Conservation (phyloP, 164 flowering plant genomes). For the Nymphaea thermarum region DNA sequence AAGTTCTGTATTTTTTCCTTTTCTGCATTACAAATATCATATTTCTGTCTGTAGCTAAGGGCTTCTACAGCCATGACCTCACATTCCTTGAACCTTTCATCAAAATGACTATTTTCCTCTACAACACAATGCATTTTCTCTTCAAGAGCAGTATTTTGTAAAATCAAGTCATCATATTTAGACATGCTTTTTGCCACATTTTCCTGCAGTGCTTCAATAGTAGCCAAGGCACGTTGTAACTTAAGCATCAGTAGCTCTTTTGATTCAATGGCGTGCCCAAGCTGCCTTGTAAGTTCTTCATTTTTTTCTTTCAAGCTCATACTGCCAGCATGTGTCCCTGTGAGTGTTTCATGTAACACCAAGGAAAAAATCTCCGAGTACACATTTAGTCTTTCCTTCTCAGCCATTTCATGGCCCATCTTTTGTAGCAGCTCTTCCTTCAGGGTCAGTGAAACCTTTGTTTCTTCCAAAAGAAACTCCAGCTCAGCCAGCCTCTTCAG, state of each 20-base stretch:
- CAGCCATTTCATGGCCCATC: constrained; percentile 58
- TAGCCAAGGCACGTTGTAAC: constrained; percentile 52
- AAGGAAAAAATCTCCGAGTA: constrained; percentile 53
- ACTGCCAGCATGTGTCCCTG: constrained; percentile 34
- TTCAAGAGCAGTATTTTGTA: constrained; percentile 43
- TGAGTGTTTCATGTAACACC: constrained; percentile 41
- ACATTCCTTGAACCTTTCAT: constrained; percentile 37
- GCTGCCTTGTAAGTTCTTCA: constrained; percentile 30
- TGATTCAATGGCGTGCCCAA: constrained; percentile 37
- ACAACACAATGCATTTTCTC: constrained; percentile 25
- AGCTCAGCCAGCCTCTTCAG: constrained; percentile 30
- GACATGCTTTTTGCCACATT: constrained; percentile 26
- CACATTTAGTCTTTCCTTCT: constrained; percentile 41
- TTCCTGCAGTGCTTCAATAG: constrained; percentile 34
- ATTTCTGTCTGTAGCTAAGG: constrained; percentile 33
- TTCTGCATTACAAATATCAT: constrained; percentile 38
- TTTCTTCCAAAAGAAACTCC: constrained; percentile 34
- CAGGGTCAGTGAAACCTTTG: constrained; percentile 39
- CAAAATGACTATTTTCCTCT: constrained; percentile 43
- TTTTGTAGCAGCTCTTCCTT: constrained; percentile 54
- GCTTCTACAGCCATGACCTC: constrained; percentile 33
- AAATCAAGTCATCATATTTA: constrained; percentile 37
- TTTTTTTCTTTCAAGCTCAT: constrained; percentile 27
- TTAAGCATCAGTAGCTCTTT: constrained; percentile 37
- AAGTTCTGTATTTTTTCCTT: constrained; percentile 29